These are phyloP conservation scores for Fusarium hostae DNA, from an alignment of 2,329 filamentous ascomycete genomes.

Conservation along the genomic window DNA sequence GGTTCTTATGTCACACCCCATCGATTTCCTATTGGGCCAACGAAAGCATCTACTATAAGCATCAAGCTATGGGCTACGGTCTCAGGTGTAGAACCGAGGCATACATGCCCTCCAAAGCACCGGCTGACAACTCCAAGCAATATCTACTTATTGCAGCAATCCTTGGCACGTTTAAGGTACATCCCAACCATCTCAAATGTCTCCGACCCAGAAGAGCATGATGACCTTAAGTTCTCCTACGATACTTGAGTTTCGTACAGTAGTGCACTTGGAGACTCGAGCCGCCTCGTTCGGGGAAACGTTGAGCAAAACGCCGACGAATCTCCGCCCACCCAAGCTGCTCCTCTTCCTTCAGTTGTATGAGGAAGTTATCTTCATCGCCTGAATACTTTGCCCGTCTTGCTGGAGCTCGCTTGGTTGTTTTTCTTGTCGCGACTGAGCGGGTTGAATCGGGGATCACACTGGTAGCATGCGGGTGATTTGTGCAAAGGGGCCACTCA, in stretches of 20 bases:
- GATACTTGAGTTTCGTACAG: not conserved
- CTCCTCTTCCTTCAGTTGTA: not conserved
- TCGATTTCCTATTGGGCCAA: no score
- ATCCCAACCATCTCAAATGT: not conserved
- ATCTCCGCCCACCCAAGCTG: not conserved
- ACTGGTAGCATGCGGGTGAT: not conserved
- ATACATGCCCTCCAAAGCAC: no score
- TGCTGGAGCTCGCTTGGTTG: not conserved
- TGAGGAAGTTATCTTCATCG: not conserved
- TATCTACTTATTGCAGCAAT: not conserved
- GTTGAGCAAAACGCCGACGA: not conserved
- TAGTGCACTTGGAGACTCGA: not conserved
- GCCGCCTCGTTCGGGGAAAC: not conserved
- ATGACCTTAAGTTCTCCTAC: not conserved
- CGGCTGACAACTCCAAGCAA: no score
- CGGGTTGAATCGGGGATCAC: rapidly evolving
- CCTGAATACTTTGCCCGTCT: not conserved
- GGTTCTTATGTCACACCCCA: no score
- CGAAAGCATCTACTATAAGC: no score
- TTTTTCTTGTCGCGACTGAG: not conserved
- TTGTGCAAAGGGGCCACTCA: not conserved
- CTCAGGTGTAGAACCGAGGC: no score
- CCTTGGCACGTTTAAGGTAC: not conserved
- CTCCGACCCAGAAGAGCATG: not conserved
- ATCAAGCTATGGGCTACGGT: no score